Evolutionary conservation across 257 asterid species (phyloP), one percentile per base, ranked within the genome.

Genomic region (Mentha longifolia): DNA sequence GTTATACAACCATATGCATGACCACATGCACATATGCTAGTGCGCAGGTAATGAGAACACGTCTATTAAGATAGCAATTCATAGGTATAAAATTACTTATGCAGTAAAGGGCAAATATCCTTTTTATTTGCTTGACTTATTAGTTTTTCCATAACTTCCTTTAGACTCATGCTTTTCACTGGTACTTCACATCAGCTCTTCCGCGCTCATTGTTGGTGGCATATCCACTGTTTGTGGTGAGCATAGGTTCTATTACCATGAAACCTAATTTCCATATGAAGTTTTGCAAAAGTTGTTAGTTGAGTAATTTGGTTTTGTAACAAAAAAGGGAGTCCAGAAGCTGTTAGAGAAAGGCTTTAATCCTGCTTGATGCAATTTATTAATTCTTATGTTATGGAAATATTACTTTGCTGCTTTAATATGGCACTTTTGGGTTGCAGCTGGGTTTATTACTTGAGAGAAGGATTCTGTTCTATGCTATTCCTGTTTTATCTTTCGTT

Each of bases 101-200:
- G 61, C 50, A 12, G 61, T 54, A 61, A 47, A 65, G 70, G 22
- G n/a, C 16, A 58, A 8, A 7, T 25, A 14, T 66, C 70, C 3
- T 15, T 19, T 22, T 43, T 41, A 49, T 69, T 57, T 19, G 39
- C 69, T 73, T 58, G 55, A 50, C 57, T 42, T 70, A 50, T 16
- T 30, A 33, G 15, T 49, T 63, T 19, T 35, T 49, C 87, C 86
- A 82, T 79, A 54, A 83, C 74, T 72, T 75, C 62, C 75, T 31
- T 65, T 72, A 92, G 99, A 89, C 95, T 11, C 97, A 95, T 75
- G 82, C 95, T 65, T 88, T 88, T 71, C 89, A 89, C 79, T 95
- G 99, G 99, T 95, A 95, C 80, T 95, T 92, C 86, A 88, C 97
- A 60, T 95, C 99, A 64, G 99, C 99, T 54, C 97, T 95, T 58